phyloP scores from a whole-genome alignment of 2,329 filamentous ascomycete species.

The Zymoseptoria brevis region DNA sequence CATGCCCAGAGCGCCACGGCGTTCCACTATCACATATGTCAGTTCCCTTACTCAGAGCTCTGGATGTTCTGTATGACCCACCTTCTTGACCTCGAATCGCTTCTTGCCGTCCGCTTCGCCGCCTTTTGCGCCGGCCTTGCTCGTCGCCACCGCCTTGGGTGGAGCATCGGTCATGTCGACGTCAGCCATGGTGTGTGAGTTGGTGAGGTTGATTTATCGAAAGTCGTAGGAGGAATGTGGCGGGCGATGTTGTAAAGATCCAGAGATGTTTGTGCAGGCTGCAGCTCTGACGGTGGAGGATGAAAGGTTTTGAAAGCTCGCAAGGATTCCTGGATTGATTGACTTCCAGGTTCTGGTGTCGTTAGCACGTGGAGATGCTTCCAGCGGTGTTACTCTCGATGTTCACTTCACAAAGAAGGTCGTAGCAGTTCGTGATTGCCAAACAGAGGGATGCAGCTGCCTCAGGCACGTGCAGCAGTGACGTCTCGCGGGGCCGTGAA shows the following conservation, averaged over 20 bases:
- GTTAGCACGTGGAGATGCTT: neutral
- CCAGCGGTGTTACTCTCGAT: neutral
- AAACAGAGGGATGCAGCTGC: neutral
- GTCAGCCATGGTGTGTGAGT: constrained; percentile 65
- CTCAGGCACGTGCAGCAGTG: neutral
- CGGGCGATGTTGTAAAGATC: neutral
- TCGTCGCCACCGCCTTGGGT: constrained; percentile 39
- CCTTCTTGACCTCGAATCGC: constrained; percentile 98
- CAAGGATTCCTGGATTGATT: neutral
- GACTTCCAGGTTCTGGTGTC: neutral
- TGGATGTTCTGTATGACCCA: constrained; percentile 31
- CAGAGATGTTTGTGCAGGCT: neutral
- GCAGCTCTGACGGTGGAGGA: neutral
- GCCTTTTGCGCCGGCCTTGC: constrained; percentile 47
- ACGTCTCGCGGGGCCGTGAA: neutral
- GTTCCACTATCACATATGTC: constrained; percentile 66
- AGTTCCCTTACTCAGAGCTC: neutral
- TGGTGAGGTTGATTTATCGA: neutral
- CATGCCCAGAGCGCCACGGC: constrained; percentile 97
- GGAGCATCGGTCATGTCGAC: constrained; percentile 89
- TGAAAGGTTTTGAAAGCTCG: neutral
- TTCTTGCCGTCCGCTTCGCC: constrained; percentile 65
- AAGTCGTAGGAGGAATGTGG: neutral
- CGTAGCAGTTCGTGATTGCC: neutral
- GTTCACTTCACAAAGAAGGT: neutral